Base-by-base conservation (phyloP, 2,329 filamentous ascomycete genomes). In the Spiromastix sp. region DNA sequence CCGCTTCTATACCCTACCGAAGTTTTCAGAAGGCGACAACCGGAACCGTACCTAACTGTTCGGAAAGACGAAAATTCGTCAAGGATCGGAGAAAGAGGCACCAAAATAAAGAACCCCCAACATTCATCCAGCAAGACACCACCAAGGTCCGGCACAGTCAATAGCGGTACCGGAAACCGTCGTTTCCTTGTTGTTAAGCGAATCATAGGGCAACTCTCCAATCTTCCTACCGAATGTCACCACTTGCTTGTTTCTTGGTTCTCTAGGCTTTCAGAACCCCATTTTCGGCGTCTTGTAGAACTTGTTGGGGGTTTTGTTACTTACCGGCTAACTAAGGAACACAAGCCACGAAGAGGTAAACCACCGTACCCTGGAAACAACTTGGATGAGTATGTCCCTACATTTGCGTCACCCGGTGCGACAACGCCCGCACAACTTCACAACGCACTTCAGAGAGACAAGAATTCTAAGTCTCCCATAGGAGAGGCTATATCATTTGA, bases 131-230 rank as follows among this genome's bases (percentile, higher is more conserved):
- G 7, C 7, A 7, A 24, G n/a, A 24, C 21, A 7, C 21, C 7
- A 24, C 21, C 21, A 24, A 24, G 21, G n/a, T 24, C 21, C 21
- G n/a, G 21, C 21, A 24, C n/a, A 24, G 21, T n/a, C 21, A 24
- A 7, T 7, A n/a, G n/a, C 21, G 21, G n/a, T 24, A 7, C 21
- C 7, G 21, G 21, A n/a, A n/a, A 79, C 2, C 75, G 83, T 40
- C 82, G 93, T 57, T 86, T 83, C 2, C 81, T 81, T 4, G 81
- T 94, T 35, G 74, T 93, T 48, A 94, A 94, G 56, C 75, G 87
- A 24, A 78, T 93, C 25, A 57, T 93, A 17, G 87, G 87, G 1
- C 63, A 94, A 7, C 53, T 93, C 16, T 81, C 85, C 1, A 85
- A 93, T 54, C 67, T 83, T 9, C 71, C 84, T 0, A 73, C 75